phyloP scores from a whole-genome alignment of 2,329 filamentous ascomycete genomes.

The Geosmithia flava region DNA sequence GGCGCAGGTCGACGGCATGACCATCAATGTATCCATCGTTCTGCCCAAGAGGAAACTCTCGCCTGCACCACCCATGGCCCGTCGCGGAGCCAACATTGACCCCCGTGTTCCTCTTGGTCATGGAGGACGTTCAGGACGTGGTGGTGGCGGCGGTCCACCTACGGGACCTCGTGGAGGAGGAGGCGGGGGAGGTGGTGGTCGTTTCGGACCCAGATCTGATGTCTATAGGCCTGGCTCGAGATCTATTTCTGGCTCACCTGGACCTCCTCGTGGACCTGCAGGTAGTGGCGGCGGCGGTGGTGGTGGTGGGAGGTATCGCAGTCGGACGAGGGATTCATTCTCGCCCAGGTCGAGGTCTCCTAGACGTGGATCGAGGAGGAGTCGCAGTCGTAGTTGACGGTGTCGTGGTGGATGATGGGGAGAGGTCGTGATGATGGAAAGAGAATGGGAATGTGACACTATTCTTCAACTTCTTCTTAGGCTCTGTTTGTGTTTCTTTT shows the following conservation, averaged over 20 bases:
- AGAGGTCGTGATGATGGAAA: conserved; percentile 16
- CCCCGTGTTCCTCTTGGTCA: conserved; percentile 24
- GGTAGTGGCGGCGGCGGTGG: conserved; percentile 5
- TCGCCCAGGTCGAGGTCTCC: conserved; percentile 36
- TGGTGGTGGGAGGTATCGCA: conserved; percentile 27
- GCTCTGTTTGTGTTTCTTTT: too few species aligned
- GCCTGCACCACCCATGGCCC: conserved; percentile 60
- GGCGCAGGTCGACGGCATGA: conserved; percentile 76
- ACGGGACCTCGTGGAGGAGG: conserved; percentile 11
- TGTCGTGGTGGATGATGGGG: conserved; percentile 26
- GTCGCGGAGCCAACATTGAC: conserved; percentile 48
- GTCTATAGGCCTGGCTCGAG: conserved; percentile 50
- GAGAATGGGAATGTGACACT: too few species aligned
- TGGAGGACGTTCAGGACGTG: conserved; percentile 19
- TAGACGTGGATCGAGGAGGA: conserved; percentile 18
- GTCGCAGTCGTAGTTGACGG: conserved; percentile 31
- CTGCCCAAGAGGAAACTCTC: conserved; percentile 75
- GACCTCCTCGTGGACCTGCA: conserved; percentile 15
- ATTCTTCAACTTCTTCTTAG: too few species aligned
- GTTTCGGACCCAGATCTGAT: conserved; percentile 21
- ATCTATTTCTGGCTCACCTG: conserved; percentile 32
- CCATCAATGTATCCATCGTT: conserved; percentile 80
- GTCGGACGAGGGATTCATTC: conserved; percentile 28
- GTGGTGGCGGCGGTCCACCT: conserved; percentile 19
- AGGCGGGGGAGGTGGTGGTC: conserved; percentile 20